Conservation (phyloP, 2,329 filamentous ascomycete species). For the Colletotrichum tropicicola region DNA sequence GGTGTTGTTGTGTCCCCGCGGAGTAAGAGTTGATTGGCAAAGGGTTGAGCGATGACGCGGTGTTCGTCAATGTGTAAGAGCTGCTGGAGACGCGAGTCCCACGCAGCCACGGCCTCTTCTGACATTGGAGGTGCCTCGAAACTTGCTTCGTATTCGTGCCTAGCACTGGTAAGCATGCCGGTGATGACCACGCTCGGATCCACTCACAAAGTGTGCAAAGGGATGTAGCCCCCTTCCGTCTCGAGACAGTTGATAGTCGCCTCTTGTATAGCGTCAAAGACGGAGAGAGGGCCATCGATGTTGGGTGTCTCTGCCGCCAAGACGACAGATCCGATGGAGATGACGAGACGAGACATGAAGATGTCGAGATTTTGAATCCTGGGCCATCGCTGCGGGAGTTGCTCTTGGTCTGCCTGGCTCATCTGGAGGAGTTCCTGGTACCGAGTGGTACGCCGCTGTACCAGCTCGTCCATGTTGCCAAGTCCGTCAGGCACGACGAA, state of each 20-base stretch:
- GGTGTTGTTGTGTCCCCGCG: background rate
- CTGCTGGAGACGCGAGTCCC: constrained; percentile 27
- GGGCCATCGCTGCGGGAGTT: constrained; percentile 26
- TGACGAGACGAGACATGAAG: constrained; percentile 23
- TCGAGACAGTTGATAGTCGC: constrained; percentile 15
- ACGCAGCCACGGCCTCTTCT: constrained; percentile 6
- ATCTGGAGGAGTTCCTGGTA: constrained; percentile 8
- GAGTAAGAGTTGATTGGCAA: background rate
- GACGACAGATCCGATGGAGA: constrained; percentile 29
- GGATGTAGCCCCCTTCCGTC: constrained; percentile 17
- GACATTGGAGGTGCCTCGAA: constrained; percentile 29
- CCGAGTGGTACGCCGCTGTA: constrained; percentile 16
- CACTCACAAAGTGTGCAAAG: constrained; percentile 25
- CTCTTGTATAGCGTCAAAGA: constrained; percentile 20
- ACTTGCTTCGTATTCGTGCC: constrained; percentile 28
- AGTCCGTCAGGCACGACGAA: constrained; percentile 31
- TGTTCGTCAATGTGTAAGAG: constrained; percentile 7
- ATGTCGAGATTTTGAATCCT: constrained; percentile 17
- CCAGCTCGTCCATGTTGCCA: constrained; percentile 28
- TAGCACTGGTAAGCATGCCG: background rate
- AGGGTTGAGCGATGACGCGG: constrained; percentile 23
- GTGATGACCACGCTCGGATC: background rate
- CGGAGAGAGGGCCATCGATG: constrained; percentile 4
- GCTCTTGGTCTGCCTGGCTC: background rate
- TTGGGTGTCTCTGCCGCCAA: constrained; percentile 18